Evolutionary conservation across 805 yeast genomes (phyloP), one percentile per base, ranked within the genome.

Genomic region (Ogataea trehaloabstinens): DNA sequence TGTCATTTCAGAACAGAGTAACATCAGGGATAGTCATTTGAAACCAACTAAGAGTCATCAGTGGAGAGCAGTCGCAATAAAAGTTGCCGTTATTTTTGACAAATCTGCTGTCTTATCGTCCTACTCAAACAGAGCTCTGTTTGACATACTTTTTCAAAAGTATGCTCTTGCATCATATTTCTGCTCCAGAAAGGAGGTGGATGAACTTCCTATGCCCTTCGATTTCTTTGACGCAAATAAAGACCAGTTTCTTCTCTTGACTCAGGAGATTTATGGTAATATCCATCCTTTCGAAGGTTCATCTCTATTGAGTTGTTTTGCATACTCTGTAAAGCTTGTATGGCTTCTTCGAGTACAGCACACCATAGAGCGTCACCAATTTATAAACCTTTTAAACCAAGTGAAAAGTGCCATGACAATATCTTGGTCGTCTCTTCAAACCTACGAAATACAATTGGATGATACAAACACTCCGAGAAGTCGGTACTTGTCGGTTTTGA

Each of bases 161-260:
- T 71, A 66, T 42, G 57, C 71, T 6, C 58, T 66, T 6, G 56
- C 65, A 4, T 45, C 73, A 4, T 58, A 70, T 21, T 59, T 65
- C 31, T 60, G 73, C 13, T 52, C 62, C 2, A 52, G 48, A 15
- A 41, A 52, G 3, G 60, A 62, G 10, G 37, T 62, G 43, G 31
- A 41, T 19, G 51, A 53, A 1, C 37, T 71, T 8, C 74, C 76
- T 1, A 61, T 68, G 18, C 78, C 79, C 4, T 71, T 64, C 42
- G 49, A 48, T 27, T 59, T 61, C 3, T 58, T 60, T 33, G 58
- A 59, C 37, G 52, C 58, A 11, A 53, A 67, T 35, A 59, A 61
- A 22, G 44, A 2, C 45, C 48, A 18, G 34, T 48, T 39, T 36
- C 40, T 24, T 12, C 12, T 8, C 25, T 12, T 22, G 12, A 12